Conservation (phyloP, 805 yeast species). For the Metschnikowia kunwiensis region DNA sequence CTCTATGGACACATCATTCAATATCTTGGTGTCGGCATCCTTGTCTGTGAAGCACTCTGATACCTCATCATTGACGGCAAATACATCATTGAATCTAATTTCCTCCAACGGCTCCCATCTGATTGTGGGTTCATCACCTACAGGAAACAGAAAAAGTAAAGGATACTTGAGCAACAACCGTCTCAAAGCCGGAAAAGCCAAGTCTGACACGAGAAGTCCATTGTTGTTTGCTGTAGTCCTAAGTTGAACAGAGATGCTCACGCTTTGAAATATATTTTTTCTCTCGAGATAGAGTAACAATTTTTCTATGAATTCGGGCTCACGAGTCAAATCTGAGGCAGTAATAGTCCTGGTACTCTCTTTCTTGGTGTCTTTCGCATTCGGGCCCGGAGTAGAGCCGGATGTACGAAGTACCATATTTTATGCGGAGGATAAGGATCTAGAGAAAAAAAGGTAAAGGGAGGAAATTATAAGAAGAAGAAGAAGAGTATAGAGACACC, state of each 20-base stretch:
- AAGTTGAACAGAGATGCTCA: conserved; percentile 12
- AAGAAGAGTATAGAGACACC: no score
- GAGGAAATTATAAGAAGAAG: no score
- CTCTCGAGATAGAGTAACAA: conserved; percentile 8
- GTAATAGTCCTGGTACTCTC: no score
- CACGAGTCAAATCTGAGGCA: conserved; percentile 8
- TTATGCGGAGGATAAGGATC: no score
- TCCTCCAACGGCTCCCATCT: conserved; percentile 8
- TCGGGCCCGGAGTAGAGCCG: no score
- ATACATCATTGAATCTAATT: conserved; percentile 10
- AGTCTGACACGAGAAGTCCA: conserved; percentile 2
- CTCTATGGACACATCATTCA: conserved; percentile 3
- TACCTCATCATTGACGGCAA: not conserved
- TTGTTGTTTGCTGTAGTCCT: conserved; percentile 6
- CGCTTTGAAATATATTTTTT: conserved; percentile 5
- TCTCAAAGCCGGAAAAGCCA: conserved; percentile 9
- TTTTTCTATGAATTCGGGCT: conserved; percentile 8
- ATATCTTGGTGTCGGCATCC: not conserved
- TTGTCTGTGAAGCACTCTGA: conserved; percentile 2
- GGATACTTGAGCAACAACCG: conserved; percentile 11
- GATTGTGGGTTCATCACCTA: conserved; percentile 8
- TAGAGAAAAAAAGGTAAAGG: no score
- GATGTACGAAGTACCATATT: no score
- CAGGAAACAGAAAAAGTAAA: conserved; percentile 7
- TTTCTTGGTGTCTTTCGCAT: no score